A percentile compares a stretch with the other conserved stretches of the same genome.
Evolutionary conservation across 116 monocot species (phyloP).

Genomic region (Papilionanthe hybrid): DNA sequence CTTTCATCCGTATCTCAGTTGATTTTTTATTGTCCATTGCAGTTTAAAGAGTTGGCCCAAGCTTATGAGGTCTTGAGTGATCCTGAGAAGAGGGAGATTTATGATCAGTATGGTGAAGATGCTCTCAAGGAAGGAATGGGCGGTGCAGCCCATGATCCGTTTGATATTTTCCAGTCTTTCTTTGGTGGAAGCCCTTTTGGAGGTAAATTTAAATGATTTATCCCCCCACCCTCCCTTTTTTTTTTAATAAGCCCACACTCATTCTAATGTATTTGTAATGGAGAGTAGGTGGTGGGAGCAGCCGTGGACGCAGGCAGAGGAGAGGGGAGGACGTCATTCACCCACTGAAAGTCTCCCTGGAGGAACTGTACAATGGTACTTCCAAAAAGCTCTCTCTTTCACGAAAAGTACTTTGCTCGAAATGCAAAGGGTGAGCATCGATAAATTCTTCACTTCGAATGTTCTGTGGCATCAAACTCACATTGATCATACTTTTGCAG

Average conservation of each 20-base stretch:
- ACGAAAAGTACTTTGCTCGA: constrained; percentile 78
- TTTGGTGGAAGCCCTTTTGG: constrained; percentile 93
- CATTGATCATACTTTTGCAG: constrained; percentile 7
- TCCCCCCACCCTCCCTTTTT: too few species aligned
- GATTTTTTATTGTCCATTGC: constrained; percentile 10
- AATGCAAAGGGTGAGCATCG: constrained; percentile 61
- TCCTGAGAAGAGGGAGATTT: constrained; percentile 92
- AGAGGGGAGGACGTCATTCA: constrained; percentile 94
- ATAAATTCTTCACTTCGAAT: neutral
- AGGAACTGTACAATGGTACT: constrained; percentile 85
- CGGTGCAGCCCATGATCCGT: constrained; percentile 80
- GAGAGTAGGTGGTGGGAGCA: constrained; percentile 62
- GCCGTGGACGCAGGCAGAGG: constrained; percentile 83
- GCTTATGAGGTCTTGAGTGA: constrained; percentile 92
- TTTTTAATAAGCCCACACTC: neutral
- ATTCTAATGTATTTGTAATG: neutral
- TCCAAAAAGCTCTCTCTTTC: constrained; percentile 96
- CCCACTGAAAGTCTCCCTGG: constrained; percentile 79
- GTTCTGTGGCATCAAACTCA: too few species aligned
- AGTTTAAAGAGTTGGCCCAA: constrained; percentile 94
- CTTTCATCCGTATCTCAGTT: neutral
- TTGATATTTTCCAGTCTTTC: constrained; percentile 97
- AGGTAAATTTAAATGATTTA: constrained; percentile 24
- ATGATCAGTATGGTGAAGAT: constrained; percentile 98
- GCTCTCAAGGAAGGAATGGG: constrained; percentile 99